Conservation (phyloP, 345 rosid species). For the Eucalyptus sideroxylon region DNA sequence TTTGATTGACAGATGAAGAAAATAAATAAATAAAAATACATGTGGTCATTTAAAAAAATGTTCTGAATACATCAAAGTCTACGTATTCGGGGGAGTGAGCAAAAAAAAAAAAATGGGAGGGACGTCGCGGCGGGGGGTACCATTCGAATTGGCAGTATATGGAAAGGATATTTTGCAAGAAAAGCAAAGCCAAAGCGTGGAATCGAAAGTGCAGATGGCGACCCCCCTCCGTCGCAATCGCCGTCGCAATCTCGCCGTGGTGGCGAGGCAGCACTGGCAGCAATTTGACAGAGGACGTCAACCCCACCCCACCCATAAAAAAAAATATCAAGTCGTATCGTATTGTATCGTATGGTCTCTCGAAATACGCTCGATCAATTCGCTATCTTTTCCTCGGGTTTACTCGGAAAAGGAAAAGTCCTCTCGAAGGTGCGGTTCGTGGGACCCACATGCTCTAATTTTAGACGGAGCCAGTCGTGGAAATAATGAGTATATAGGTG, state of each 20-base stretch:
- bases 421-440: not conserved
- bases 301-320: not conserved
- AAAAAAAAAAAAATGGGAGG: not conserved
- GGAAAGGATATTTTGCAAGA: not conserved
- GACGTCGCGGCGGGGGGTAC: not conserved
- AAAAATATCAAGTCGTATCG: not conserved
- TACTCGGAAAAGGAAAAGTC: not conserved
- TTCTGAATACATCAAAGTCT: not conserved
- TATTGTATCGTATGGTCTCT: fast-evolving
- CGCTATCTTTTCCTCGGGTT: fast-evolving
- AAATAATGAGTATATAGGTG: too few species aligned
- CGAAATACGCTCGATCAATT: not conserved
- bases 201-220: not conserved
- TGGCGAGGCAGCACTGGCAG: not conserved
- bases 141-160: not conserved
- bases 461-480: not conserved
- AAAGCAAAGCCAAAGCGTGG: not conserved
- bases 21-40: not conserved
- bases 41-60: not conserved
- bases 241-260: not conserved
- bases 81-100: not conserved
- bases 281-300: not conserved
- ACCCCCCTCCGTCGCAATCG: not conserved
- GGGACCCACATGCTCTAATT: not conserved
- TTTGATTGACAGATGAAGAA: too few species aligned